phyloP scores from a whole-genome alignment of 75 land plant genomes.

The Selaginella moellendorffii region DNA sequence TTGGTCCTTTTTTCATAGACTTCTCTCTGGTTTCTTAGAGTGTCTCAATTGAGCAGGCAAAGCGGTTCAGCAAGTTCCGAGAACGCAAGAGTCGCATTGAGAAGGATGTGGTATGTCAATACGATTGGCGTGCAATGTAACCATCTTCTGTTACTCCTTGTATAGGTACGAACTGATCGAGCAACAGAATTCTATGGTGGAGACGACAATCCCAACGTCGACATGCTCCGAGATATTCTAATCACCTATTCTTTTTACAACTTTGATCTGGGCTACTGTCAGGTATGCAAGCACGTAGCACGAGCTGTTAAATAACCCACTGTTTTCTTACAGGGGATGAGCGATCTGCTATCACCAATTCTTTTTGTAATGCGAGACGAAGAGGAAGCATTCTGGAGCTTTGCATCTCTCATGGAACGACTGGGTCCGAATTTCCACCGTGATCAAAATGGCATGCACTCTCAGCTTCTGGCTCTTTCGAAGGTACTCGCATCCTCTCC shows the following conservation, averaged over 20 bases:
- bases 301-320: not conserved
- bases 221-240: constrained; percentile 56
- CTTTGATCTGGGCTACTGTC: constrained; percentile 97
- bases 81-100: constrained; percentile 94
- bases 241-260: constrained; percentile 97
- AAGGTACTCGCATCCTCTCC: constrained; percentile 35
- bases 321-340: constrained; percentile 63
- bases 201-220: constrained; percentile 82
- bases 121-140: not conserved
- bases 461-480: constrained; percentile 82
- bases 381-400: constrained; percentile 90
- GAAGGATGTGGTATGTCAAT: constrained; percentile 86
- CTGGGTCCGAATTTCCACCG: constrained; percentile 95
- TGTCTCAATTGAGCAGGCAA: constrained; percentile 75
- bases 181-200: constrained; percentile 70
- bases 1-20: no score
- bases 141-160: not conserved
- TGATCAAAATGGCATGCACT: constrained; percentile 97
- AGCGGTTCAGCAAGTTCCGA: constrained; percentile 78
- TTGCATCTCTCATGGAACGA: constrained; percentile 87
- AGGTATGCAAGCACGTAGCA: constrained; percentile 25
- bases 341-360: constrained; percentile 88
- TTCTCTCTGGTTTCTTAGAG: constrained; percentile 39
- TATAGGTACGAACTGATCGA: constrained; percentile 89
- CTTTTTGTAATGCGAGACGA: constrained; percentile 80